A percentile compares a stretch with the other conserved stretches of the same genome.
phyloP scores from a whole-genome alignment of 495 filamentous ascomycete genomes.

The Hyaloscypha finlandica region DNA sequence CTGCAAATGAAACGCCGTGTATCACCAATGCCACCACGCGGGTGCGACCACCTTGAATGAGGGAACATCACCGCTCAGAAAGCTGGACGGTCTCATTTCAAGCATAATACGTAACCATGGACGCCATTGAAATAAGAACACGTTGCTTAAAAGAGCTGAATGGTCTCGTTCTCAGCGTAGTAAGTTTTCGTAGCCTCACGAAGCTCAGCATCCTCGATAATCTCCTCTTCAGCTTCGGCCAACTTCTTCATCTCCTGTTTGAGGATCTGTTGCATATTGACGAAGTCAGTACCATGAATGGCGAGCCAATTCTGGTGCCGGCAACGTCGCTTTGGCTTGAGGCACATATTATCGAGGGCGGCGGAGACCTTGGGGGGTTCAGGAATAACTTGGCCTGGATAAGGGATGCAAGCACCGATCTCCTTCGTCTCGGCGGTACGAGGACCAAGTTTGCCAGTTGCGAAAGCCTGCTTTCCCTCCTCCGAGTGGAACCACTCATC shows the following conservation, averaged over 20 bases:
- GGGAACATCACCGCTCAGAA: constrained; percentile 8
- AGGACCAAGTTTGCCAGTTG: constrained; percentile 27
- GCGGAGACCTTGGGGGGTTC: constrained; percentile 6
- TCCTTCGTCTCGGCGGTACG: constrained; percentile 21
- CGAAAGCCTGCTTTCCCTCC: constrained; percentile 31
- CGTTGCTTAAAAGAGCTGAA: constrained; percentile 22
- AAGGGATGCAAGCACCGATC: constrained; percentile 11
- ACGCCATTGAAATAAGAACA: background rate
- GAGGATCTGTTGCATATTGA: background rate
- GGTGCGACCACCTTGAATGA: background rate
- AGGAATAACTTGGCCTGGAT: constrained; percentile 18
- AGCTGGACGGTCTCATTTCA: constrained; percentile 16
- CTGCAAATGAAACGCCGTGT: background rate
- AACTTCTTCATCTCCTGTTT: constrained; percentile 18
- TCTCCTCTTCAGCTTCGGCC: constrained; percentile 3
- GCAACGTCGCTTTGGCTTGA: constrained; percentile 15
- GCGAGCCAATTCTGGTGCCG: constrained; percentile 17
- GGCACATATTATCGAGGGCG: constrained; percentile 24
- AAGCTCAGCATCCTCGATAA: constrained; percentile 29
- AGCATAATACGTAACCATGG: background rate
- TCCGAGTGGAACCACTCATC: constrained; percentile 36
- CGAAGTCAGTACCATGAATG: constrained; percentile 13
- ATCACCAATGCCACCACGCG: background rate
- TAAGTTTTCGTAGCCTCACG: constrained; percentile 25
- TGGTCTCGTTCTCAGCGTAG: constrained; percentile 21